A percentile compares a stretch with the other conserved stretches of the same genome.
Evolutionary conservation across 2,329 filamentous ascomycete species (phyloP).

Genomic region (Colletotrichum sp.): DNA sequence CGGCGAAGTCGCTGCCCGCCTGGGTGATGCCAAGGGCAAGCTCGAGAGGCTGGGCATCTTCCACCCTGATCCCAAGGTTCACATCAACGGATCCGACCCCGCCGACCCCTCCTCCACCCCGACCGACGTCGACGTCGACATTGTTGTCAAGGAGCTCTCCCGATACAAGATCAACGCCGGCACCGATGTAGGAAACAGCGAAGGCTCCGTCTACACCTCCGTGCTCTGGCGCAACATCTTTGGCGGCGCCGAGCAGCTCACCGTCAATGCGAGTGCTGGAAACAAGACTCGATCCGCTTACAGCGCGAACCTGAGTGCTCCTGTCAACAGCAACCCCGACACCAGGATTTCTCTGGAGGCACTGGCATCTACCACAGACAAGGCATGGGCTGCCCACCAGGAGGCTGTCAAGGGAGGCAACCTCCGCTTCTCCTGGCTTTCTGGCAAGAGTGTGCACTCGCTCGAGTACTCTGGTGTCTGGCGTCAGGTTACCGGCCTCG

Average conservation of each 20-base stretch:
- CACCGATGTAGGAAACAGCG: slow-evolving; percentile 90
- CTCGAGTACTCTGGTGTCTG: slow-evolving; percentile 82
- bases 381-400: slow-evolving; percentile 93
- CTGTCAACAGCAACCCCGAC: slow-evolving; percentile 81
- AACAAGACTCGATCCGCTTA: slow-evolving; percentile 93
- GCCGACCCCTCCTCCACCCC: slow-evolving; percentile 72
- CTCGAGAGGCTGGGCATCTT: slow-evolving; percentile 87
- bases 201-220: slow-evolving; percentile 92
- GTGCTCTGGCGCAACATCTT: slow-evolving; percentile 90
- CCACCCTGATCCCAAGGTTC: slow-evolving; percentile 80
- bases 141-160: slow-evolving; percentile 82
- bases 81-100: slow-evolving; percentile 76
- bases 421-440: slow-evolving; percentile 76
- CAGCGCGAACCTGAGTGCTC: slow-evolving; percentile 82
- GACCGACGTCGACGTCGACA: slow-evolving; percentile 82
- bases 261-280: slow-evolving; percentile 84
- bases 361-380: slow-evolving; percentile 82
- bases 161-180: slow-evolving; percentile 90
- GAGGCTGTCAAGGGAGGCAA: slow-evolving; percentile 82
- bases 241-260: slow-evolving; percentile 89
- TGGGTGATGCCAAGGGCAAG: slow-evolving; percentile 74
- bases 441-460: slow-evolving; percentile 66
- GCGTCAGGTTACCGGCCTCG: slow-evolving; percentile 86
- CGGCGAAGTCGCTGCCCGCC: slow-evolving; percentile 75
- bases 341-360: slow-evolving; percentile 79